Percentiles rank a stretch among this genome's conserved stretches.
These are phyloP conservation scores for Jatropha podagrica DNA, from an alignment of 441 rosid genomes.

Conservation along the genomic window DNA sequence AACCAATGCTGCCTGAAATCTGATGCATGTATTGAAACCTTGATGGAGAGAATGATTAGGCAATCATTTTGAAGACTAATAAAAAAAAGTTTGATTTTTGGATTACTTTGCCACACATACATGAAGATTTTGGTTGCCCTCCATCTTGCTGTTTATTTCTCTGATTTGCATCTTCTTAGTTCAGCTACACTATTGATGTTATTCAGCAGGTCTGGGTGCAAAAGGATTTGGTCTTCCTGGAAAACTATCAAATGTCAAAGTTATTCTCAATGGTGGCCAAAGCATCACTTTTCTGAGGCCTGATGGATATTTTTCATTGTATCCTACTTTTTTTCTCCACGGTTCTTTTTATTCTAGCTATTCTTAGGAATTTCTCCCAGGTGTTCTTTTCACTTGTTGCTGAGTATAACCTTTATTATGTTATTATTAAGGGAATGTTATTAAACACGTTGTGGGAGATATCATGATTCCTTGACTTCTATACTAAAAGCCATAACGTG, in stretches of 20 bases:
- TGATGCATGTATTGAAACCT: not conserved
- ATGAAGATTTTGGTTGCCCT: conserved; percentile 6
- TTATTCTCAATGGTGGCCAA: conserved; percentile 87
- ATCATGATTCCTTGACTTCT: conserved; percentile 52
- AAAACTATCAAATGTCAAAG: conserved; percentile 70
- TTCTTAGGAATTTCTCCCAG: not conserved
- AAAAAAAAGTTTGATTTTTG: conserved; percentile 8
- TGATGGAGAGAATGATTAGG: not conserved
- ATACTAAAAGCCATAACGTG: conserved; percentile 61
- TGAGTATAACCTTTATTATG: not conserved
- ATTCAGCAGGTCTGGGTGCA: conserved; percentile 45
- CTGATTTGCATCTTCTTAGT: conserved; percentile 7
- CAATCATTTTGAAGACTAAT: not conserved
- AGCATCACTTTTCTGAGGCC: conserved; percentile 74
- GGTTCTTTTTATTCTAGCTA: not conserved
- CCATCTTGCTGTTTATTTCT: conserved; percentile 2
- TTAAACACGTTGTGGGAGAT: conserved; percentile 5
- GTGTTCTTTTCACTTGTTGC: not conserved
- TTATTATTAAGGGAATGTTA: not conserved
- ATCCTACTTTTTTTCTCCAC: conserved; percentile 35
- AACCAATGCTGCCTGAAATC: not conserved
- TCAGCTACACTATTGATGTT: conserved; percentile 18
- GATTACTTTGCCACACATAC: not conserved
- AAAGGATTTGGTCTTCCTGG: conserved; percentile 59
- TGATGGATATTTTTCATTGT: conserved; percentile 98